Percentiles rank a stretch among this genome's conserved stretches.
These are phyloP conservation scores for Colletotrichum melonis DNA, from an alignment of 2,329 filamentous ascomycete species.

Conservation along the genomic window DNA sequence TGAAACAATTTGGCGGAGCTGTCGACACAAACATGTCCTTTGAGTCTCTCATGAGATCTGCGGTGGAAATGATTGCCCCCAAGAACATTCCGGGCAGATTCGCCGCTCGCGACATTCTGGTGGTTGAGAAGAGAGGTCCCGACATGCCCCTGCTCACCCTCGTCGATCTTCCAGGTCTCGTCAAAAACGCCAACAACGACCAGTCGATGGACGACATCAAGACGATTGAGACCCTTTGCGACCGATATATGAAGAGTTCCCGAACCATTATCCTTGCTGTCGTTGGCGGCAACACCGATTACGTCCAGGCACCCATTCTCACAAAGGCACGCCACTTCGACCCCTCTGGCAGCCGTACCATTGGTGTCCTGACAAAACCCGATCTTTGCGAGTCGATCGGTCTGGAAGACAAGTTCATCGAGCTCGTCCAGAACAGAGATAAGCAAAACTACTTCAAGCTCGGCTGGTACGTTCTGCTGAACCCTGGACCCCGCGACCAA, in stretches of 20 bases:
- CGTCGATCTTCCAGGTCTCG: constrained; percentile 71
- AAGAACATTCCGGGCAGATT: constrained; percentile 63
- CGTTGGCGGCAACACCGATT: constrained; percentile 66
- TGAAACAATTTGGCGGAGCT: constrained; percentile 60
- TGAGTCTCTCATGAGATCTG: constrained; percentile 61
- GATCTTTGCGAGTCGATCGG: constrained; percentile 65
- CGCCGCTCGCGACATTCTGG: constrained; percentile 64
- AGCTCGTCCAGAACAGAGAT: constrained; percentile 63
- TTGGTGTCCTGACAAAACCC: constrained; percentile 64
- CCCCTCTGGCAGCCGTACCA: constrained; percentile 59
- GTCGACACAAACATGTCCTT: constrained; percentile 58
- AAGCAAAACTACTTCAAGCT: constrained; percentile 62
- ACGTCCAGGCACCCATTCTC: constrained; percentile 63
- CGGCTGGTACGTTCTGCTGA: constrained; percentile 64
- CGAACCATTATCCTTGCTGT: constrained; percentile 67
- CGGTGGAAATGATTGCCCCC: constrained; percentile 62
- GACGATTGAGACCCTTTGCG: constrained; percentile 62
- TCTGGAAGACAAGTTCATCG: constrained; percentile 64
- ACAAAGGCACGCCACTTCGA: constrained; percentile 63
- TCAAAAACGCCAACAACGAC: constrained; percentile 63
- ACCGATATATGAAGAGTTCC: constrained; percentile 66
- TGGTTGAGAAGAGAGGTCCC: constrained; percentile 69
- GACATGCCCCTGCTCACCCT: constrained; percentile 70
- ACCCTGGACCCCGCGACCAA: constrained; percentile 56
- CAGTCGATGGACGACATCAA: constrained; percentile 64